Conservation (phyloP, 208 protist genomes). For the Novymonas esmeraldas region DNA sequence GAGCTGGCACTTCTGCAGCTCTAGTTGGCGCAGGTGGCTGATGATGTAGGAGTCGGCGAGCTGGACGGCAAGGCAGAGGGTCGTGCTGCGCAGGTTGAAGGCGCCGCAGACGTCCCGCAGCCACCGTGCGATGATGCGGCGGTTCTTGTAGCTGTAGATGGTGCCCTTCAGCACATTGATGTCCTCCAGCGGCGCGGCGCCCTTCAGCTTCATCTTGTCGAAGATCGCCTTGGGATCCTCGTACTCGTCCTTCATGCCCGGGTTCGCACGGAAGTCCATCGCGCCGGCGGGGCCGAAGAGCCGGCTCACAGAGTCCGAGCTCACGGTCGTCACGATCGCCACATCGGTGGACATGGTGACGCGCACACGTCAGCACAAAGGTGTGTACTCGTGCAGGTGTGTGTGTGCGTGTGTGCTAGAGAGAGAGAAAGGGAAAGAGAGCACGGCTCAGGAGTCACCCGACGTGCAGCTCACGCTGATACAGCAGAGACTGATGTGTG, state of each 20-base stretch:
- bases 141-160: conserved; percentile 87
- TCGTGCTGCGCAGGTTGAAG: conserved; percentile 78
- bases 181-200: conserved; percentile 59
- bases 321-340: conserved; percentile 66
- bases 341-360: conserved; percentile 29
- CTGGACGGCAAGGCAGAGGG: conserved; percentile 84
- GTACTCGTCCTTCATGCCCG: conserved; percentile 53
- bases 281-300: conserved; percentile 64
- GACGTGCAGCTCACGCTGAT: too few species aligned
- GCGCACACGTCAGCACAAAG: background rate
- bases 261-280: conserved; percentile 79
- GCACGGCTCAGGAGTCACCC: too few species aligned
- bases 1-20: conserved; percentile 77
- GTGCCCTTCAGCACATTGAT: conserved; percentile 75
- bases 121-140: conserved; percentile 82
- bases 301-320: conserved; percentile 60
- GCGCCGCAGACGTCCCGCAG: conserved; percentile 80
- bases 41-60: conserved; percentile 76
- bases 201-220: conserved; percentile 70
- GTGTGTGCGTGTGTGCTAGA: background rate
- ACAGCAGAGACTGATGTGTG: too few species aligned
- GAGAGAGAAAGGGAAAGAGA: background rate
- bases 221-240: conserved; percentile 66
- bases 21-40: conserved; percentile 56
- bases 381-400: too few species aligned